These are phyloP conservation scores for Nannizzia gypsea DNA, from an alignment of 2,329 filamentous ascomycete species.

Conservation along the genomic window DNA sequence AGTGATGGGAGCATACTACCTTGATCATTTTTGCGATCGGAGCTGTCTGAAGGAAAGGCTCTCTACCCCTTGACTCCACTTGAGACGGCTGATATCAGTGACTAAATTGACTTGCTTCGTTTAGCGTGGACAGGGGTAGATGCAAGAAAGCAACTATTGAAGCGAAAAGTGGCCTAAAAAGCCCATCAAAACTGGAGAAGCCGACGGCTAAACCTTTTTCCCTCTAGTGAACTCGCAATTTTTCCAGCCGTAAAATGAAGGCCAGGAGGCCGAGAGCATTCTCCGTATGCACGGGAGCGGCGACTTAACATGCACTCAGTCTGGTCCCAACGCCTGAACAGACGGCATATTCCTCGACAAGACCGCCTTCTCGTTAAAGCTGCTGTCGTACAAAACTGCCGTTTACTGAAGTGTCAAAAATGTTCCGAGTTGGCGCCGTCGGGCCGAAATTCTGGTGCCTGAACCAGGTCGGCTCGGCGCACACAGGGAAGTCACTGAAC, in stretches of 20 bases:
- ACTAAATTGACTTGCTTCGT: background rate
- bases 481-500: background rate
- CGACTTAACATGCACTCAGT: background rate
- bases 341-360: no score
- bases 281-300: background rate
- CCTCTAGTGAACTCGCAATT: background rate
- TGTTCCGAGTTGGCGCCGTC: background rate
- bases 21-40: background rate
- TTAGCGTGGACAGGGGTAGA: background rate
- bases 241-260: no score
- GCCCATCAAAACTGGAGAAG: background rate
- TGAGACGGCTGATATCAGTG: background rate
- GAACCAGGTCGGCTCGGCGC: background rate
- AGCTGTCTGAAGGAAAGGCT: background rate
- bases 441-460: conserved; percentile 4
- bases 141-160: conserved; percentile 3
- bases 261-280: no score
- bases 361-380: background rate
- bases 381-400: background rate
- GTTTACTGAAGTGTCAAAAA: background rate
- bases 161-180: background rate
- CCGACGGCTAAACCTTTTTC: background rate
- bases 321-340: no score
- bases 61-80: background rate
- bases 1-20: background rate